A percentile compares a stretch with the other conserved stretches of the same genome.
Evolutionary conservation across 1,284 basidiomycete genomes (phyloP).

Genomic region (Moesziomyces parantarcticus): DNA sequence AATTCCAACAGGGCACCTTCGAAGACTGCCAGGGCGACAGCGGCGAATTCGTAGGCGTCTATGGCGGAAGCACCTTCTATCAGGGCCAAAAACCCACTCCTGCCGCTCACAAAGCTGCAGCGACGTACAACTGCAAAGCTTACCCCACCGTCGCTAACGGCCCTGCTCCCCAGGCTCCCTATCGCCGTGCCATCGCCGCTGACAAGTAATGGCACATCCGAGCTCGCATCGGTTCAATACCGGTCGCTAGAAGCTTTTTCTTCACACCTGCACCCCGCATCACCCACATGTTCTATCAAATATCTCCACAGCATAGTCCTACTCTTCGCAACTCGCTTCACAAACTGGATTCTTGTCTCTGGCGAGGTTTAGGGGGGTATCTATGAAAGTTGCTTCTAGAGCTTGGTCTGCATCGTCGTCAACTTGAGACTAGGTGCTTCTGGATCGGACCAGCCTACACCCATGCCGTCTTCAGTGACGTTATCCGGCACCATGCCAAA

Average conservation of each 20-base stretch:
- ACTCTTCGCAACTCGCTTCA: no score
- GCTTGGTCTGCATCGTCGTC: slow-evolving; percentile 16
- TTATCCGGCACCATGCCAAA: slow-evolving; percentile 54
- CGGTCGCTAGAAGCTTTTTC: no score
- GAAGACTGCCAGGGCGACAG: slow-evolving; percentile 49
- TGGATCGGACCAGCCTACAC: slow-evolving; percentile 47
- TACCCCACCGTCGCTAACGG: slow-evolving; percentile 24
- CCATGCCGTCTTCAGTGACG: slow-evolving; percentile 58
- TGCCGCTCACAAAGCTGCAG: slow-evolving; percentile 24
- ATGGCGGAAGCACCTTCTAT: slow-evolving; percentile 33
- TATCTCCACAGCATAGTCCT: no score
- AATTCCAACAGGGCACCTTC: slow-evolving; percentile 46
- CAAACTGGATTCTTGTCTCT: no score
- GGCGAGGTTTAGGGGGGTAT: no score
- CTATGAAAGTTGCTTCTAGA: slow-evolving; percentile 22
- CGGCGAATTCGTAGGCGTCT: slow-evolving; percentile 43
- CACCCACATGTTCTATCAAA: no score
- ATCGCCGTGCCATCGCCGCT: slow-evolving; percentile 25
- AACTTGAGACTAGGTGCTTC: slow-evolving; percentile 17
- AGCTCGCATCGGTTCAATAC: slow-evolving; percentile 19
- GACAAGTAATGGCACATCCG: slow-evolving; percentile 7
- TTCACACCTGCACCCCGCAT: no score
- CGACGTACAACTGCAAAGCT: slow-evolving; percentile 36
- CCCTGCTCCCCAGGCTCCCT: slow-evolving; percentile 32
- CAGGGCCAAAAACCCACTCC: slow-evolving; percentile 48